phyloP scores from a whole-genome alignment of 2,329 filamentous ascomycete species.

The Cadophora gregata region DNA sequence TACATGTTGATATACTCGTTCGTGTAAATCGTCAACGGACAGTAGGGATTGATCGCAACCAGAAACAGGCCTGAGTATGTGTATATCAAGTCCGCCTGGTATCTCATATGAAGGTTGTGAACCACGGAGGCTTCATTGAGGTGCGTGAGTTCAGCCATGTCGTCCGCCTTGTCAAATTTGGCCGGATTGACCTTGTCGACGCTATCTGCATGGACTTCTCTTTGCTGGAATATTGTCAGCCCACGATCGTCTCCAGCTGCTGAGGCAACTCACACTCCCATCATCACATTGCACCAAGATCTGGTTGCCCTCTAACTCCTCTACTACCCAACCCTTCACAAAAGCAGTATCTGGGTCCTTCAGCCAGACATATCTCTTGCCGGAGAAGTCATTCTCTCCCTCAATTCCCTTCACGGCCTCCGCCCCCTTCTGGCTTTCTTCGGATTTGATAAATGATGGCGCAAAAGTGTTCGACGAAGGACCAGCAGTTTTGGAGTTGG shows the following conservation, averaged over 20 bases:
- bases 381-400: slow-evolving; percentile 98
- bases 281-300: slow-evolving; percentile 93
- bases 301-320: slow-evolving; percentile 72
- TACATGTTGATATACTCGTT: slow-evolving; percentile 99
- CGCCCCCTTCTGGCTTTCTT: slow-evolving; percentile 68
- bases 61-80: slow-evolving; percentile 97
- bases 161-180: slow-evolving; percentile 99
- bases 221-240: slow-evolving; percentile 64
- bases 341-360: slow-evolving; percentile 87
- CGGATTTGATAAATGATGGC: slow-evolving; percentile 91
- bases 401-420: slow-evolving; percentile 77
- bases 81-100: slow-evolving; percentile 95
- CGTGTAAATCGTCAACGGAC: slow-evolving; percentile 90
- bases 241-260: background rate
- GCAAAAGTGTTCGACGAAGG: slow-evolving; percentile 84
- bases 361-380: slow-evolving; percentile 98
- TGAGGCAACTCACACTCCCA: slow-evolving; percentile 69
- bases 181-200: slow-evolving; percentile 99
- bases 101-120: slow-evolving; percentile 93
- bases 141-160: slow-evolving; percentile 98
- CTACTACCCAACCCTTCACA: slow-evolving; percentile 88
- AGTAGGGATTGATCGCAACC: slow-evolving; percentile 97
- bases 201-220: slow-evolving; percentile 82
- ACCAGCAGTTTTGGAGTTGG: slow-evolving; percentile 70
- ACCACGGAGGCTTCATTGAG: slow-evolving; percentile 98